Base-by-base conservation (phyloP, 1,284 basidiomycete species). In the Marasmius tenuissimus region DNA sequence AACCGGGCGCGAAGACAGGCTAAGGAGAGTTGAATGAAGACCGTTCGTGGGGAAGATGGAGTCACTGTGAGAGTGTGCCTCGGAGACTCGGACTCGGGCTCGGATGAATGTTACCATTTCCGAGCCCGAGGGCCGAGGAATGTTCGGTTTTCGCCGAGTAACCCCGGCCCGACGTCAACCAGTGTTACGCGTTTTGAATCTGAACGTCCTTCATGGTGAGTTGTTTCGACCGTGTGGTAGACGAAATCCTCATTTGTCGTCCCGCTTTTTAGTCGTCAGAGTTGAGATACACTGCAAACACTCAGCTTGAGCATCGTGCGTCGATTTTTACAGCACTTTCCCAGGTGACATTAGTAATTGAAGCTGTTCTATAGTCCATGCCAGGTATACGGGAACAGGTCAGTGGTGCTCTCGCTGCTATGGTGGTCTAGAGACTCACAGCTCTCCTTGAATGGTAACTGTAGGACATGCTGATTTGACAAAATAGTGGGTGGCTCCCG, bases 361-460 rank as follows among this genome's bases (percentile, higher is more conserved):
- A 65, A 65, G 65, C 45, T 63, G 59, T 55, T 57, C 20, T 59
- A 16, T 63, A 96, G 94, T 98, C 65, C 96, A 98, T 76, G 93
- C 96, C 69, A 87, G 96, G 61, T 98, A 99, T 75, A 96, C 94
- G 20, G 97, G 96, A 62, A 97, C 93, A 60, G 91, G 92, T 92
- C 66, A 64, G 85, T 78, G 20, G n/a, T 35, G 33, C 11, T 33
- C 3, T 45, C 42, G 33, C 9, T 40, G 16, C 10, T 22, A 33
- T 49, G 12, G 61, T 12, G 18, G 42, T 40, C 57, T 39, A 58
- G n/a, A 10, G 22, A 18, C 53, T 60, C 14, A n/a, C 51, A 33
- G 39, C 9, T 20, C 12, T 20, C 20, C 45, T 40, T 49, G 16
- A 39, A 34, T 22, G 27, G 18, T 10, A 27, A 16, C 12, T 48